Conservation (phyloP, 129 eudicot species). For the Smallanthus sonchifolius region DNA sequence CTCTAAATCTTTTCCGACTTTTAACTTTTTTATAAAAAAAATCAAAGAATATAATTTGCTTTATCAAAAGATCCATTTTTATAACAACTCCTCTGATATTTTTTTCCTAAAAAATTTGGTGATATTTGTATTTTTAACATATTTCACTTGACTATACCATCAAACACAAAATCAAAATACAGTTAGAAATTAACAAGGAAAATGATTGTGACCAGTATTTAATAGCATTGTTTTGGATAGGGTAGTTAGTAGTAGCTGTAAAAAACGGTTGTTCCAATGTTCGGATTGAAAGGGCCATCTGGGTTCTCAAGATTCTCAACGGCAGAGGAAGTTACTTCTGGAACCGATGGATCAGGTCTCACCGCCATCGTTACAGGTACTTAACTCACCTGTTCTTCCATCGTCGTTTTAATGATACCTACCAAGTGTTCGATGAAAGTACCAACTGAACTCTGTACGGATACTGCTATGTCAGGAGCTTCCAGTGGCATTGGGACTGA, state of each 20-base stretch:
- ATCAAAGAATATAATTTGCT: too few relatives aligned
- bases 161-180: too few relatives aligned
- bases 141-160: too few relatives aligned
- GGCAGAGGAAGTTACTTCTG: slow-evolving; percentile 51
- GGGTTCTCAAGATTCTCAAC: slow-evolving; percentile 53
- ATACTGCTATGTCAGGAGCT: slow-evolving; percentile 41
- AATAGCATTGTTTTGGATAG: not conserved
- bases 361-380: slow-evolving; percentile 65
- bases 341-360: slow-evolving; percentile 46
- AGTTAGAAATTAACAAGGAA: too few relatives aligned
- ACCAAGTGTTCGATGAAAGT: slow-evolving; percentile 22
- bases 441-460: not conserved
- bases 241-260: not conserved
- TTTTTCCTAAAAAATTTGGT: too few relatives aligned
- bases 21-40: too few relatives aligned
- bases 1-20: too few relatives aligned
- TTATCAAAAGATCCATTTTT: too few relatives aligned
- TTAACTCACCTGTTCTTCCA: not conserved
- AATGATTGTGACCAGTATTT: too few relatives aligned
- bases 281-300: slow-evolving; percentile 40
- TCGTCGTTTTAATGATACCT: not conserved
- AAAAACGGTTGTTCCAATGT: slow-evolving; percentile 15
- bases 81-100: too few relatives aligned
- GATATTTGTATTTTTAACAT: too few relatives aligned
- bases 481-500: slow-evolving; percentile 66